phyloP scores from a whole-genome alignment of 2,329 filamentous ascomycete genomes.

The Periconia sp. region DNA sequence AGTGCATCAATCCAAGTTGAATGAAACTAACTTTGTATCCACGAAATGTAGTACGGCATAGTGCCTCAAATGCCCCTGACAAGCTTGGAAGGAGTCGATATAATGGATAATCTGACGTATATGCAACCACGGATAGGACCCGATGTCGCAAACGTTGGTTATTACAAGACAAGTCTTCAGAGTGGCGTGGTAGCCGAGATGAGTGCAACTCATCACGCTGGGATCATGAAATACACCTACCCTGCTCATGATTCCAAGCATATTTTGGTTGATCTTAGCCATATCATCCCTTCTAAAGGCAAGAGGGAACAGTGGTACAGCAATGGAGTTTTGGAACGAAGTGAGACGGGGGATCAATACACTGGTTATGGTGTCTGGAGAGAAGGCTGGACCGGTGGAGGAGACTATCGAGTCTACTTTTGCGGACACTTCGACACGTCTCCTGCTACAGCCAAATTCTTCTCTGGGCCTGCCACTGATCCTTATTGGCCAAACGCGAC shows the following conservation, averaged over 20 bases:
- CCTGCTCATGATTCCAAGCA: slow-evolving; percentile 34
- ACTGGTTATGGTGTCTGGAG: slow-evolving; percentile 1
- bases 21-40: too few relatives aligned
- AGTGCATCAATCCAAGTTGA: too few relatives aligned
- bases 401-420: slow-evolving; percentile 1
- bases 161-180: slow-evolving; percentile 25
- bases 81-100: slow-evolving; percentile 37
- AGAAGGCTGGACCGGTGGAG: slow-evolving; percentile 1
- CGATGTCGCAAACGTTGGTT: slow-evolving; percentile 25
- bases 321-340: not conserved
- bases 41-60: slow-evolving; percentile 26
- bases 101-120: slow-evolving; percentile 36
- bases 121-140: slow-evolving; percentile 21
- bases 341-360: not conserved
- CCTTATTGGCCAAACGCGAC: slow-evolving; percentile 1
- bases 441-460: not conserved
- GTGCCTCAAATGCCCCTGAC: slow-evolving; percentile 32
- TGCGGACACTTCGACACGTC: slow-evolving; percentile 1
- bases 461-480: not conserved
- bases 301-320: slow-evolving; percentile 1
- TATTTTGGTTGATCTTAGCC: slow-evolving; percentile 47
- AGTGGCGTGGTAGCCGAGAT: slow-evolving; percentile 29
- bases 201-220: slow-evolving; percentile 20
- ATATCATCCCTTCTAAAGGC: slow-evolving; percentile 43
- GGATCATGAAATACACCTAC: slow-evolving; percentile 25